Evolutionary conservation across 2,329 filamentous ascomycete species (phyloP).

Genomic region (Aspergillus ochraceoroseus): DNA sequence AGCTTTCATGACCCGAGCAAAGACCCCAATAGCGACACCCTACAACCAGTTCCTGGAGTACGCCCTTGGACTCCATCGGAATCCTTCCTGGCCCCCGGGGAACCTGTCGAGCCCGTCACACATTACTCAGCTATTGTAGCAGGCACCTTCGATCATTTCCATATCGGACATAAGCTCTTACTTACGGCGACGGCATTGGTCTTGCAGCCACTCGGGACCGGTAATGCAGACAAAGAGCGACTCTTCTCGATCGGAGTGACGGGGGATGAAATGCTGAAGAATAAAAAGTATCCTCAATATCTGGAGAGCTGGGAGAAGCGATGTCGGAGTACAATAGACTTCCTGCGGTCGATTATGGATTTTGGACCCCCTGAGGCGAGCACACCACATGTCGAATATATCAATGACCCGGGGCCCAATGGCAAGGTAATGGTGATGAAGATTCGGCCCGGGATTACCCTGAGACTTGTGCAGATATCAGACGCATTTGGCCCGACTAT

Average conservation of each 20-base stretch:
- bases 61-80: conserved; percentile 23
- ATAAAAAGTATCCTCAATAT: conserved; percentile 80
- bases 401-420: conserved; percentile 37
- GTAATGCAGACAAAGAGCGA: conserved; percentile 41
- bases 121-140: conserved; percentile 71
- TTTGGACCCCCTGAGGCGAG: conserved; percentile 48
- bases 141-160: conserved; percentile 94
- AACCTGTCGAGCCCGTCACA: conserved; percentile 15
- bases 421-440: conserved; percentile 37
- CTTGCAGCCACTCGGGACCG: conserved; percentile 49
- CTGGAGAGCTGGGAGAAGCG: conserved; percentile 76
- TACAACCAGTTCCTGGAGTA: conserved; percentile 23
- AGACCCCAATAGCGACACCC: conserved; percentile 17
- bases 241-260: conserved; percentile 80
- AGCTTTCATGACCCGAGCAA: conserved; percentile 23
- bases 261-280: conserved; percentile 75
- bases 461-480: conserved; percentile 79
- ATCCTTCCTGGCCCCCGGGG: conserved; percentile 23
- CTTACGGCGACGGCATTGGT: conserved; percentile 80
- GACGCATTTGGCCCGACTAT: conserved; percentile 90
- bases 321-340: conserved; percentile 63
- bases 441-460: conserved; percentile 59
- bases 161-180: conserved; percentile 92
- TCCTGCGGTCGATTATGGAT: conserved; percentile 61
- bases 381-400: conserved; percentile 29